These are phyloP conservation scores for Nannochloropsis gaditana DNA, from an alignment of 108 stramenopile genomes.

Conservation along the genomic window DNA sequence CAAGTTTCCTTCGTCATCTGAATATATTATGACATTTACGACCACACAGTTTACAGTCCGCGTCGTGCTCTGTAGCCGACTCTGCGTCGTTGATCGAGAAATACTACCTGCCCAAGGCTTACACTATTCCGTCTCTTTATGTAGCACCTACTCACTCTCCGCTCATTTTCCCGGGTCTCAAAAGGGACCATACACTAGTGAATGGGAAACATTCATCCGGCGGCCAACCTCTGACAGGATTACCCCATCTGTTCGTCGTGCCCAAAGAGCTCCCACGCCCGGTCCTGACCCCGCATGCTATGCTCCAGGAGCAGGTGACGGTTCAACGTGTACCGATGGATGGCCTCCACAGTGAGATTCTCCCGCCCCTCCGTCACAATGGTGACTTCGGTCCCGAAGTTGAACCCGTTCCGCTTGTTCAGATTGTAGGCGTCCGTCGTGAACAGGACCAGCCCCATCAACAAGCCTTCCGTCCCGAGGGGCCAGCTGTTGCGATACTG, in stretches of 20 bases:
- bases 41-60: too few relatives aligned
- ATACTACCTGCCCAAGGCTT: too few relatives aligned
- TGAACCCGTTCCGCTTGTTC: background rate
- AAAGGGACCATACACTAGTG: too few relatives aligned
- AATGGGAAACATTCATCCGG: background rate
- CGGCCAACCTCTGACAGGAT: background rate
- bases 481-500: background rate
- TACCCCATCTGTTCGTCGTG: background rate
- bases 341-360: constrained; percentile 17
- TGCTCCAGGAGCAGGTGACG: constrained; percentile 3
- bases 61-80: too few relatives aligned
- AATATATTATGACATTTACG: too few relatives aligned
- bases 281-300: constrained; percentile 13
- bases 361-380: background rate
- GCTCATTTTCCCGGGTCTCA: too few relatives aligned
- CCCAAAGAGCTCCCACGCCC: background rate
- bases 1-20: too few relatives aligned
- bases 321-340: constrained; percentile 6
- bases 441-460: background rate
- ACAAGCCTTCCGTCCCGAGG: background rate
- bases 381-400: background rate
- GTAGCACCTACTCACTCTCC: too few relatives aligned
- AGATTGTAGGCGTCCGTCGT: background rate
- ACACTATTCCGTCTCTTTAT: too few relatives aligned
- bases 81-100: too few relatives aligned